Conservation (phyloP, 2,329 filamentous ascomycete genomes). For the Neonectria magnoliae region DNA sequence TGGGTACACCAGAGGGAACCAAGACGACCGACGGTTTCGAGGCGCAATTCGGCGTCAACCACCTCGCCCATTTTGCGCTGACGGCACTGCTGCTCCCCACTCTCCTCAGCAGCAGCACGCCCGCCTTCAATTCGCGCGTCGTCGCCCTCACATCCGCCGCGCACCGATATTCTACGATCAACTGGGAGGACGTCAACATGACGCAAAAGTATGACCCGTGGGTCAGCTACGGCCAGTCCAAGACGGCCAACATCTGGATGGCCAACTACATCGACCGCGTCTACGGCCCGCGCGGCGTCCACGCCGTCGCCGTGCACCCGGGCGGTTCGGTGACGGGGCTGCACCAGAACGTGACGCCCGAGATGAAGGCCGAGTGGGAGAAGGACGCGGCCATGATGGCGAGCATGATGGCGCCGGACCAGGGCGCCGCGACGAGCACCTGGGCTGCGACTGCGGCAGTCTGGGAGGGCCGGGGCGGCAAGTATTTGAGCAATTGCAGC, state of each 20-base stretch:
- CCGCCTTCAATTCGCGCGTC: slow-evolving; percentile 55
- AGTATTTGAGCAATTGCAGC: slow-evolving; percentile 56
- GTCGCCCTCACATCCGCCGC: slow-evolving; percentile 55
- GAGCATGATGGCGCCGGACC: slow-evolving; percentile 34
- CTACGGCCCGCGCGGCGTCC: slow-evolving; percentile 53
- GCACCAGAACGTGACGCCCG: neutral
- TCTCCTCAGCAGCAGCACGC: slow-evolving; percentile 51
- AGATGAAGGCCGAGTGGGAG: slow-evolving; percentile 7
- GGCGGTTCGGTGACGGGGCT: slow-evolving; percentile 49
- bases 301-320: slow-evolving; percentile 55
- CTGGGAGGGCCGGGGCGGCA: slow-evolving; percentile 58
- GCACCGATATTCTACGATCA: slow-evolving; percentile 49
- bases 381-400: slow-evolving; percentile 9
- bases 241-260: slow-evolving; percentile 59
- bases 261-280: slow-evolving; percentile 58
- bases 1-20: slow-evolving; percentile 46
- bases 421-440: slow-evolving; percentile 60
- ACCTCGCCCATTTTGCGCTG: slow-evolving; percentile 56
- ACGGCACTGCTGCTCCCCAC: slow-evolving; percentile 58
- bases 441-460: slow-evolving; percentile 54
- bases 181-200: slow-evolving; percentile 54
- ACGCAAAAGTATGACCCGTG: slow-evolving; percentile 46
- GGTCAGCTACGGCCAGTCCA: slow-evolving; percentile 55
- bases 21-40: slow-evolving; percentile 58
- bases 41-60: slow-evolving; percentile 60